These are phyloP conservation scores for Rhodotorula taiwanensis DNA, from an alignment of 768 basidiomycete genomes.

Conservation along the genomic window DNA sequence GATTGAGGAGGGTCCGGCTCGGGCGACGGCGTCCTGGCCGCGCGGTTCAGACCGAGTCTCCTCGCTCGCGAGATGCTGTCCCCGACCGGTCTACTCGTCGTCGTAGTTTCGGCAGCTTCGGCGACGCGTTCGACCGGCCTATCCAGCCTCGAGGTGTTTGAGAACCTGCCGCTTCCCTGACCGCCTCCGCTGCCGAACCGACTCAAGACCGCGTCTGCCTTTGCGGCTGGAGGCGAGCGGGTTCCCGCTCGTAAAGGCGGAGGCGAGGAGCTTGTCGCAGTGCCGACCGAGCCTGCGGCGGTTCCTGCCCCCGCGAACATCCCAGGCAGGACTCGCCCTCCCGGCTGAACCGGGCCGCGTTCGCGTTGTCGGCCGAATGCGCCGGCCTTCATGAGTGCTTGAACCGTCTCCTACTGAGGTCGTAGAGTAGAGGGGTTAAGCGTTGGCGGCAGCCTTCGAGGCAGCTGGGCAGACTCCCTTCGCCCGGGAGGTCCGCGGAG, in stretches of 20 bases:
- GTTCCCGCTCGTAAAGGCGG: background rate
- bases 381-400: conserved; percentile 20
- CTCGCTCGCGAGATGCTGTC: conserved; percentile 1
- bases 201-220: background rate
- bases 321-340: conserved; percentile 18
- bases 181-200: background rate
- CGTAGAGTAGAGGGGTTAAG: too few species aligned
- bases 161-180: background rate
- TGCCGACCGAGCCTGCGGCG: too few species aligned
- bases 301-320: conserved; percentile 9
- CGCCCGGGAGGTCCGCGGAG: background rate
- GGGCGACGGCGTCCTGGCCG: background rate
- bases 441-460: too few species aligned
- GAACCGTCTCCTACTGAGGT: too few species aligned
- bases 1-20: background rate
- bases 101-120: too few species aligned
- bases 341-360: conserved; percentile 7
- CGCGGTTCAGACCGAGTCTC: conserved; percentile 10
- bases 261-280: background rate
- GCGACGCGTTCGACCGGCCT: too few species aligned
- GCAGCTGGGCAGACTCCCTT: too few species aligned
- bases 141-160: background rate
- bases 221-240: background rate
- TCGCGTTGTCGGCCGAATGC: conserved; percentile 1
- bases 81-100: background rate